Percentiles rank a stretch among this genome's conserved stretches.
Conservation (phyloP, 176 grass and related monocot species). For the Oryza meridionalis region DNA sequence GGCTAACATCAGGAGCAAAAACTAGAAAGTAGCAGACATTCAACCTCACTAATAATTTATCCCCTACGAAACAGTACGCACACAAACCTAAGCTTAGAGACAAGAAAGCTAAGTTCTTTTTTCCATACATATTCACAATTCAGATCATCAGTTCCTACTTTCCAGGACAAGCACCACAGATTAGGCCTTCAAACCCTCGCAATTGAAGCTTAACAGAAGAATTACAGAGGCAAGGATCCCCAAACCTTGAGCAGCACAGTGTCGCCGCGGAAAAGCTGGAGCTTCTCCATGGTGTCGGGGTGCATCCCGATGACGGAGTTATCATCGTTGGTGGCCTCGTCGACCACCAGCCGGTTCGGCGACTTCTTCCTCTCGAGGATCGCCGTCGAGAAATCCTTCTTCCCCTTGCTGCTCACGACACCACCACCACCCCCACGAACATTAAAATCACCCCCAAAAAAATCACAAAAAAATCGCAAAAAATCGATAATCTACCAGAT, state of each 20-base stretch:
- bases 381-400: constrained; percentile 87
- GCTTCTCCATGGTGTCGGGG: constrained; percentile 80
- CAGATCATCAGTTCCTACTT: neutral
- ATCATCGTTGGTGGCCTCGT: constrained; percentile 85
- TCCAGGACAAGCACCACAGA: neutral
- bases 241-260: constrained; percentile 79
- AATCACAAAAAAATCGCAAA: neutral
- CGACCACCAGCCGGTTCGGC: constrained; percentile 75
- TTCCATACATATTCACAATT: neutral
- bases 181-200: neutral
- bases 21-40: neutral
- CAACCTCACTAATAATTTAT: neutral
- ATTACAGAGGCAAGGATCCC: neutral
- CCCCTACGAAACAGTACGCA: neutral
- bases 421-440: neutral
- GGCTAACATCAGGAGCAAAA: neutral
- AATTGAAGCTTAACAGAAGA: neutral
- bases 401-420: constrained; percentile 60
- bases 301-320: constrained; percentile 80
- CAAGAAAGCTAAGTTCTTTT: neutral
- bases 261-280: constrained; percentile 84
- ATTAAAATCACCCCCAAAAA: neutral
- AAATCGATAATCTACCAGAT: constrained; percentile 31
- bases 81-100: neutral
- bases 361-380: constrained; percentile 89